phyloP scores from a whole-genome alignment of 139 green algal genomes.

The Cymbomonas tetramitiformis region DNA sequence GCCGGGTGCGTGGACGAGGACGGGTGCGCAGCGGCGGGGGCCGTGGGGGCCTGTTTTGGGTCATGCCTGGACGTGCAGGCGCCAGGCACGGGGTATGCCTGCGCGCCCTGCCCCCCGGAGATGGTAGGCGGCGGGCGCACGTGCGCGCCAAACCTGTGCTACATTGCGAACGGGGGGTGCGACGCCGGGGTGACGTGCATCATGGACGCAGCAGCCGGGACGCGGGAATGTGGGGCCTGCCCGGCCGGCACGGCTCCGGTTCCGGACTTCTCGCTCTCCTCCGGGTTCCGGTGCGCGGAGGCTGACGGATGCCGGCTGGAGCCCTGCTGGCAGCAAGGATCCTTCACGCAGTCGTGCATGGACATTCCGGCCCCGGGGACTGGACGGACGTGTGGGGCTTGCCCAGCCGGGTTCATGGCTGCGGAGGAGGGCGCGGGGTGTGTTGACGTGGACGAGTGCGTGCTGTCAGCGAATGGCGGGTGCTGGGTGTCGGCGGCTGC shows the following conservation, averaged over 20 bases:
- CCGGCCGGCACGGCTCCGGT: neutral
- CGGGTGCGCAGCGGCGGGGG: neutral
- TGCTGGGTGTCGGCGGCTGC: neutral
- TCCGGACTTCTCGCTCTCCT: neutral
- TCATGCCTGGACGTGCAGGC: neutral
- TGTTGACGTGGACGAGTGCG: conserved; percentile 5
- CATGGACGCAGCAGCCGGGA: neutral
- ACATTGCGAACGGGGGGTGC: neutral
- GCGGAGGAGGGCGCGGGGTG: neutral
- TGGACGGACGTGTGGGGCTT: neutral
- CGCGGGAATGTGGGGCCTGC: neutral
- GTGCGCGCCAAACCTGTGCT: conserved; percentile 3
- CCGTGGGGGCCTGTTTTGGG: neutral
- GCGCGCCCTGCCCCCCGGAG: conserved; percentile 2
- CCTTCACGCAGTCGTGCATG: no score
- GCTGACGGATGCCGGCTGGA: no score
- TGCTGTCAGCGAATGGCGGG: neutral
- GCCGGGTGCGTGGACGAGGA: conserved; percentile 4
- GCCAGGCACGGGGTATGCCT: neutral
- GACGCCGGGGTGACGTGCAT: neutral
- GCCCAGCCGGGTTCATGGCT: conserved; percentile 1
- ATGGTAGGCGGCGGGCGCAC: neutral
- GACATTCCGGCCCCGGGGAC: no score
- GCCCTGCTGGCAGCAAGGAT: no score
- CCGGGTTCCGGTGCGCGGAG: conserved; percentile 1